Evolutionary conservation across 176 grass and related monocot species (phyloP), one percentile per base, ranked within the genome.

Genomic region (Microstegium vimineum): DNA sequence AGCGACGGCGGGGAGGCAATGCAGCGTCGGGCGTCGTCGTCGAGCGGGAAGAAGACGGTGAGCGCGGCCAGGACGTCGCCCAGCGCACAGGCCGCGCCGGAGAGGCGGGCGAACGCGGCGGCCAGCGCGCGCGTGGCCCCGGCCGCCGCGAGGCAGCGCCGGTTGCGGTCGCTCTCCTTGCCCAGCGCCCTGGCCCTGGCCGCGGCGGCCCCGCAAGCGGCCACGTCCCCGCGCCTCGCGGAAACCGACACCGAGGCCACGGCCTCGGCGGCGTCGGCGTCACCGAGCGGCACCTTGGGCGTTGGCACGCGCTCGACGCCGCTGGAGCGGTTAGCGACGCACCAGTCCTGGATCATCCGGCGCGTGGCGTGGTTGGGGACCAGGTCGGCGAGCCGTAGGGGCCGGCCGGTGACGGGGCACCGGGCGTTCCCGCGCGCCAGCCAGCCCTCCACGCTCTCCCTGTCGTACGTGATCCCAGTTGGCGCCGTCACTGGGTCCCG

Each of bases 291-390:
- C 26, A 80, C 90, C 30, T 62, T 70, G n/a, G 94, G 94, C 23
- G 94, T 97, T 28, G 92, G 82, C 68, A 97, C 80, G 8, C 87
- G 84, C 76, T 94, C 89, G n/a, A 87, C 71, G 9, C 89, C 89
- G 2, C 76, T 18, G 13, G 76, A 76, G 8, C 76, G 68, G 83
- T 90, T 92, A 23, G 92, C 82, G 32, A 97, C 89, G 87, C 94
- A 94, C 94, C 94, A 97, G 23, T 88, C 85, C 86, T 97, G 94
- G 65, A 97, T 97, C 83, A 97, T 81, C 23, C 92, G 67, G 2
- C 87, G 85, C 23, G 89, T 94, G 22, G 92, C 73, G 66, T 94
- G 91, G 85, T 97, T 94, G 8, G 94, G 94, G 22, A 97, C 78
- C 2, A 97, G 91, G 35, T 94, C 94, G 22, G 69, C 67, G 32